Conservation (phyloP, 192 early-diverging fungal genomes). For the Linnemannia schmuckeri region DNA sequence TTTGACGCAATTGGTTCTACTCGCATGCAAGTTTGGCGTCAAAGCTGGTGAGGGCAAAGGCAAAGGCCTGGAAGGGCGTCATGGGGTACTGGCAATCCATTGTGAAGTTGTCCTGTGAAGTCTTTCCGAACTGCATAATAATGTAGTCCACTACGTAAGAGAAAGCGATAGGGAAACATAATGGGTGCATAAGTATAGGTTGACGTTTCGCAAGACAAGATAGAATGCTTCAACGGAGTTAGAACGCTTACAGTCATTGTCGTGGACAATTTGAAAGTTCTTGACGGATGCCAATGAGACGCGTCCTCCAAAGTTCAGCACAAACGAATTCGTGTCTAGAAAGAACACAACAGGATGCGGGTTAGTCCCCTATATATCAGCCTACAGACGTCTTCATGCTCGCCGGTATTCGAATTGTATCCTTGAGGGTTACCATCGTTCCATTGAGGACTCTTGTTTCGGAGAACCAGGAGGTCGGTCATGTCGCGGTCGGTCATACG, state of each 20-base stretch:
- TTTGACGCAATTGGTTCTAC: conserved; percentile 49
- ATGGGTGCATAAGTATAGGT: neutral
- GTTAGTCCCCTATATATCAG: neutral
- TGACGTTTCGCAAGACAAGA: neutral
- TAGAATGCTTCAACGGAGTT: neutral
- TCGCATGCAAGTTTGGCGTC: conserved; percentile 94
- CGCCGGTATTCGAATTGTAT: no score
- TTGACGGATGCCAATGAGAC: conserved; percentile 93
- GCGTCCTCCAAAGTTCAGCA: conserved; percentile 94
- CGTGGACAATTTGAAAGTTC: conserved; percentile 97
- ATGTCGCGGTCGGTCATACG: conserved; percentile 69
- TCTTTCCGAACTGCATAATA: conserved; percentile 94
- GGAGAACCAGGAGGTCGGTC: conserved; percentile 76
- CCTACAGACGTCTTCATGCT: neutral
- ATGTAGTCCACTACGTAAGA: conserved; percentile 85
- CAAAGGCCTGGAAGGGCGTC: conserved; percentile 89
- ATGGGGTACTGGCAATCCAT: conserved; percentile 95
- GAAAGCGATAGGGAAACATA: neutral
- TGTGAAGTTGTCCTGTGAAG: conserved; percentile 80
- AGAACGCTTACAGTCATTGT: conserved; percentile 79
- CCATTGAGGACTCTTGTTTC: conserved; percentile 97
- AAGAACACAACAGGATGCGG: neutral
- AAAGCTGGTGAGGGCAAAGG: conserved; percentile 90
- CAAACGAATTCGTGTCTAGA: conserved; percentile 88
- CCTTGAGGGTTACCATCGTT: conserved; percentile 71